Conservation (phyloP, 1,284 basidiomycete species). For the Inonotus hispidus region DNA sequence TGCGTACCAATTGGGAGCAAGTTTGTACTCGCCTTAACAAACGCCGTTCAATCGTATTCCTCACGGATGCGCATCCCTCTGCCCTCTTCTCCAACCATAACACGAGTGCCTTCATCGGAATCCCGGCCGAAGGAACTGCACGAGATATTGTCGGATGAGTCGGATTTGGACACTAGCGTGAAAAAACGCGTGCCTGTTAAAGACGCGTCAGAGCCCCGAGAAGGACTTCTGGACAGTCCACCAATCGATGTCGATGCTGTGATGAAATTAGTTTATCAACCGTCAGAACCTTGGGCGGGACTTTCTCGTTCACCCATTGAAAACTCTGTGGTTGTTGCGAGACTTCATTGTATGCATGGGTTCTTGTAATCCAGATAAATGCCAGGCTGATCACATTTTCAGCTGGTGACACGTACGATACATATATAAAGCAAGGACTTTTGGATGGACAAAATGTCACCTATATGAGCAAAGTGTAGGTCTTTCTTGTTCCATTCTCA, state of each 20-base stretch:
- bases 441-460: conserved; percentile 32
- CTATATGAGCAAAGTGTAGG: conserved; percentile 46
- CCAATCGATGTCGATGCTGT: background rate
- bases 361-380: background rate
- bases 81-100: background rate
- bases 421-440: conserved; percentile 35
- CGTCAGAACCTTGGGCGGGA: conserved; percentile 8
- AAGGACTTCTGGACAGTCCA: background rate
- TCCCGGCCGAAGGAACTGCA: background rate
- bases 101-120: background rate
- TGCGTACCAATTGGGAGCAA: background rate
- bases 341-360: conserved; percentile 3
- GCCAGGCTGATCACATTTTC: background rate
- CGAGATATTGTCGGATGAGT: background rate
- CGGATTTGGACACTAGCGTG: background rate
- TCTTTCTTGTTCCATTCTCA: background rate
- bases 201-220: background rate
- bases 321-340: conserved; percentile 7
- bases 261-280: conserved; percentile 3
- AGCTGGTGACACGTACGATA: conserved; percentile 39
- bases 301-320: conserved; percentile 7
- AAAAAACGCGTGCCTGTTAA: background rate
- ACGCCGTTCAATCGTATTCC: conserved; percentile 2
- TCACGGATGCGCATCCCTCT: background rate
- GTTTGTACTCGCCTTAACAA: conserved; percentile 2